A percentile compares a stretch with the other conserved stretches of the same genome.
Evolutionary conservation across 148 eudicot genomes (phyloP).

Genomic region (Rhododendron vialii): DNA sequence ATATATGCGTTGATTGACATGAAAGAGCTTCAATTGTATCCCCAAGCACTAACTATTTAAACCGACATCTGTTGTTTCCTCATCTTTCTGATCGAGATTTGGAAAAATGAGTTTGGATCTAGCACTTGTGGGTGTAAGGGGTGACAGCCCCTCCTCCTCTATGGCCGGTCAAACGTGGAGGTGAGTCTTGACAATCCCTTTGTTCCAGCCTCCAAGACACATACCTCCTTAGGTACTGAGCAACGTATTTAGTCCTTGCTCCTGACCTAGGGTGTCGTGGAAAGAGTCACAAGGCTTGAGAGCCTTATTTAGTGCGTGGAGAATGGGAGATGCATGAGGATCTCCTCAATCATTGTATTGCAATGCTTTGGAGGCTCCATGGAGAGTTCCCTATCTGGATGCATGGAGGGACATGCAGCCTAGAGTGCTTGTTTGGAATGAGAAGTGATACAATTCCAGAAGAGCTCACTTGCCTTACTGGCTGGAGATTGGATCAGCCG

Average conservation of each 20-base stretch:
- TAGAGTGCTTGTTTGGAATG: neutral
- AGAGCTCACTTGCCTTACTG: neutral
- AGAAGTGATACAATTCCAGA: neutral
- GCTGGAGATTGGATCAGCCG: neutral
- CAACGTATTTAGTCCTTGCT: neutral
- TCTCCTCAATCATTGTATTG: neutral
- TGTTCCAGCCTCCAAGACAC: neutral
- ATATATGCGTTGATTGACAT: neutral
- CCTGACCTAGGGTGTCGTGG: neutral
- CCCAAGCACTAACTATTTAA: neutral
- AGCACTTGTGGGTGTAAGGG: neutral
- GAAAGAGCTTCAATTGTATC: neutral
- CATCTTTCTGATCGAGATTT: neutral
- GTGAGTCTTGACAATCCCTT: neutral
- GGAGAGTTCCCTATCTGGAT: neutral
- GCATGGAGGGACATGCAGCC: neutral
- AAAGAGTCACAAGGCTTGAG: neutral
- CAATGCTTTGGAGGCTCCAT: neutral
- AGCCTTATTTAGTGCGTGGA: neutral
- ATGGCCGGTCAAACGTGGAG: neutral
- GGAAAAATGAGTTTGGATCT: neutral
- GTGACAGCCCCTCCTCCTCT: neutral
- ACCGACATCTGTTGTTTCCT: neutral
- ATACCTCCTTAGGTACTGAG: neutral
- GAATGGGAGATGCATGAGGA: neutral